Percentiles rank a stretch among this genome's conserved stretches.
phyloP scores from a whole-genome alignment of 2,329 filamentous ascomycete genomes.

The Fusarium tjaetaba region DNA sequence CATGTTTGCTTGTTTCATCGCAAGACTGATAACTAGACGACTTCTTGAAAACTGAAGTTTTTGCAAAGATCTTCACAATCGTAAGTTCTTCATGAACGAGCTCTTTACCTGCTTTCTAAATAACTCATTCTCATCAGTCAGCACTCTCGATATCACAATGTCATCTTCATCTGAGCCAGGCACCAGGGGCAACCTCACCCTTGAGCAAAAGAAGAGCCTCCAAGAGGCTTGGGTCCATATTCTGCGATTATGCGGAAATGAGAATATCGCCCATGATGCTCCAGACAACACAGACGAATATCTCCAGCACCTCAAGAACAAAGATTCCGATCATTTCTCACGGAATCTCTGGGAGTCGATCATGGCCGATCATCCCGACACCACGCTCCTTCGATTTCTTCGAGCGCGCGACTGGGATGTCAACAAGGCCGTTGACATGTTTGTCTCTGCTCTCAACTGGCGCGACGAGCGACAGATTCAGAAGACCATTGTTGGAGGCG shows the following conservation, averaged over 20 bases:
- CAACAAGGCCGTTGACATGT: constrained; percentile 51
- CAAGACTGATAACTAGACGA: constrained; percentile 6
- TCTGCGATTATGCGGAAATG: constrained; percentile 20
- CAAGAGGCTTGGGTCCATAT: constrained; percentile 35
- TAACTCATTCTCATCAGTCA: constrained; percentile 2
- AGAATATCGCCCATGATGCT: not conserved
- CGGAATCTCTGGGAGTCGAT: constrained; percentile 23
- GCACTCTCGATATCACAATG: constrained; percentile 23
- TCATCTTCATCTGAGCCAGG: constrained; percentile 19
- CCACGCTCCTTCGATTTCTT: constrained; percentile 52
- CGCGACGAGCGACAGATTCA: constrained; percentile 48
- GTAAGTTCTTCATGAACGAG: not conserved
- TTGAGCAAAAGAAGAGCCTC: constrained; percentile 22
- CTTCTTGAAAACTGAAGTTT: not conserved
- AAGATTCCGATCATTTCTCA: constrained; percentile 24
- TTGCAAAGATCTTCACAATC: not conserved
- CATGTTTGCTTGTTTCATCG: not conserved
- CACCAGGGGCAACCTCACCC: constrained; percentile 29
- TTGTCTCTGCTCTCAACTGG: constrained; percentile 52
- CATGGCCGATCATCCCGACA: constrained; percentile 50
- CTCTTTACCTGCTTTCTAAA: not conserved
- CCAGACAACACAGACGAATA: constrained; percentile 12
- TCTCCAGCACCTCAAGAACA: constrained; percentile 1
- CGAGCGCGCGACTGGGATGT: constrained; percentile 55
- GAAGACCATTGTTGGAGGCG: constrained; percentile 45